Percentiles rank a stretch among this genome's conserved stretches.
Evolutionary conservation across 495 filamentous ascomycete species (phyloP).

Genomic region (Aspergillus affinis): DNA sequence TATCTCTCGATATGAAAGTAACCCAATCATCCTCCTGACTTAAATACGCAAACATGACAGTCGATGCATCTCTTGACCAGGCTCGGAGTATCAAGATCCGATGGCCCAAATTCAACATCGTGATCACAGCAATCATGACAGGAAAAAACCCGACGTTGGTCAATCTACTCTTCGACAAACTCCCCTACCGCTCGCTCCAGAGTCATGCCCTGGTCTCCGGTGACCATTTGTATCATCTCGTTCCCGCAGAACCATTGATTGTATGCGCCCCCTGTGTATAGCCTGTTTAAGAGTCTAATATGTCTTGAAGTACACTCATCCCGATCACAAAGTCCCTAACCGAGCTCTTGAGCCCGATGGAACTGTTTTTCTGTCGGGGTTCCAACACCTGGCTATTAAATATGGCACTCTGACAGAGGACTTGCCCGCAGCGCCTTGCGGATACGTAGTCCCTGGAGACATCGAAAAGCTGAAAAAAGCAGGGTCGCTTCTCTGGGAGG

Average conservation of each 20-base stretch:
- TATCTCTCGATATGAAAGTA: neutral
- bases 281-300: neutral
- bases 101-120: neutral
- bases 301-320: constrained; percentile 10
- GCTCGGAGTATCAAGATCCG: neutral
- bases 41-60: neutral
- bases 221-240: constrained; percentile 15
- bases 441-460: constrained; percentile 13
- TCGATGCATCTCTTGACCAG: neutral
- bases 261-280: neutral
- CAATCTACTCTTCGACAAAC: constrained; percentile 6
- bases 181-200: constrained; percentile 16
- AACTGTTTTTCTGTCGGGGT: constrained; percentile 15
- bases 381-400: constrained; percentile 20
- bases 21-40: neutral
- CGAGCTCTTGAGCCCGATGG: constrained; percentile 15
- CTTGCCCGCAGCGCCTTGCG: constrained; percentile 13
- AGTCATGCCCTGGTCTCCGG: constrained; percentile 14
- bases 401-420: constrained; percentile 16
- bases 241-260: constrained; percentile 11
- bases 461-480: constrained; percentile 11
- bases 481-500: constrained; percentile 8
- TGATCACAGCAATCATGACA: neutral
- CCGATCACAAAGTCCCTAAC: constrained; percentile 9
- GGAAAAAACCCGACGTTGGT: neutral